These are phyloP conservation scores for Tirmania nivea DNA, from an alignment of 495 filamentous ascomycete species.

Conservation along the genomic window DNA sequence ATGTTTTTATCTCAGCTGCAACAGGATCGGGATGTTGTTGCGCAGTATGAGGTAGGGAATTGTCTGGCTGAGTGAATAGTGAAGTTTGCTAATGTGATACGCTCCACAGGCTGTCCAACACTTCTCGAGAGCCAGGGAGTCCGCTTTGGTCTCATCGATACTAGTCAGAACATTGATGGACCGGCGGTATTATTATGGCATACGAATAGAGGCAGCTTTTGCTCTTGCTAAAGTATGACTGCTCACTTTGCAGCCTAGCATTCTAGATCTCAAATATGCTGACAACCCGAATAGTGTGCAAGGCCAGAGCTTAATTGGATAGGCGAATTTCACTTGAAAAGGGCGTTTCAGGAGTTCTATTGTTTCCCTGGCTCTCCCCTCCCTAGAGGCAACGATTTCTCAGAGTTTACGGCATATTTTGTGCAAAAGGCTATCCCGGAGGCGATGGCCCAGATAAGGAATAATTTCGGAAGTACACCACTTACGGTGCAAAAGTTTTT, in stretches of 20 bases:
- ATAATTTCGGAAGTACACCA: slow-evolving; percentile 55
- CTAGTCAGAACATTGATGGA: slow-evolving; percentile 79
- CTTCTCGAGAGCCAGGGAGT: slow-evolving; percentile 15
- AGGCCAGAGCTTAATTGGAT: slow-evolving; percentile 49
- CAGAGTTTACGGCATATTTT: slow-evolving; percentile 56
- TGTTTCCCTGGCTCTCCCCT: slow-evolving; percentile 52
- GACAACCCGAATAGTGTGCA: slow-evolving; percentile 29
- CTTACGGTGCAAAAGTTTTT: slow-evolving; percentile 54
- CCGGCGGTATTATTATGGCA: slow-evolving; percentile 74
- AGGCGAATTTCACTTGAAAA: slow-evolving; percentile 62
- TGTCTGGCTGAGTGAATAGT: neutral
- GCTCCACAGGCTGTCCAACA: slow-evolving; percentile 13
- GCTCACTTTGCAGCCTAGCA: slow-evolving; percentile 1
- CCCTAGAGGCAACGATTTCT: slow-evolving; percentile 74
- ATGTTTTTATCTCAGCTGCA: slow-evolving; percentile 97
- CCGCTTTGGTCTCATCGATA: slow-evolving; percentile 55
- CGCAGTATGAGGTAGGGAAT: slow-evolving; percentile 52
- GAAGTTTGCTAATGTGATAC: neutral
- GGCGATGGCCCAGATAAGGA: slow-evolving; percentile 56
- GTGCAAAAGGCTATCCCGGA: slow-evolving; percentile 61
- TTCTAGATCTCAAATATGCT: neutral
- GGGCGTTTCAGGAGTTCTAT: slow-evolving; percentile 69
- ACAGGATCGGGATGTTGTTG: slow-evolving; percentile 89
- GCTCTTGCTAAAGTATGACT: slow-evolving; percentile 32
- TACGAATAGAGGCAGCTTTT: slow-evolving; percentile 59